A percentile compares a stretch with the other conserved stretches of the same genome.
These are phyloP conservation scores for Mucor indicus DNA, from an alignment of 371 early-diverging fungal genomes.

Conservation along the genomic window DNA sequence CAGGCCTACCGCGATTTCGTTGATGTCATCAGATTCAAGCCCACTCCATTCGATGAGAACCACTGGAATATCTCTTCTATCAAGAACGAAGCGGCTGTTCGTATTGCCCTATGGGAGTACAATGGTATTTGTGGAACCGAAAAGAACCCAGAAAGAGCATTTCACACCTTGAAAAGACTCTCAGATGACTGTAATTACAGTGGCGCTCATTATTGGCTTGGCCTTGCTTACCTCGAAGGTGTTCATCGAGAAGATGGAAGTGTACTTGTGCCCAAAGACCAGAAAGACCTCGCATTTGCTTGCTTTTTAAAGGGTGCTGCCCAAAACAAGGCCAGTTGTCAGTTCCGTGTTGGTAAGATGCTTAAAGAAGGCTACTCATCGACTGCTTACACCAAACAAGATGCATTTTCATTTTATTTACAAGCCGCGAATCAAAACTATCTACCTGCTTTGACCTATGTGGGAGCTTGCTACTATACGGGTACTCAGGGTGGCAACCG, in stretches of 20 bases:
- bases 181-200: slow-evolving; percentile 14
- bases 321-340: not conserved
- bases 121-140: slow-evolving; percentile 12
- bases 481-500: not conserved
- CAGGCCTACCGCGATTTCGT: slow-evolving; percentile 10
- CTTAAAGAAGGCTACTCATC: slow-evolving; percentile 4
- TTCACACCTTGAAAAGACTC: slow-evolving; percentile 7
- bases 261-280: not conserved
- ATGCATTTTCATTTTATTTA: slow-evolving; percentile 11
- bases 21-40: not conserved
- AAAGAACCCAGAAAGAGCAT: slow-evolving; percentile 7
- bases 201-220: slow-evolving; percentile 17
- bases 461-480: slow-evolving; percentile 12
- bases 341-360: slow-evolving; percentile 13
- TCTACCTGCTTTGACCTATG: slow-evolving; percentile 9
- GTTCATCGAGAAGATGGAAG: slow-evolving; percentile 3
- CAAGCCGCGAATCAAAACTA: slow-evolving; percentile 10
- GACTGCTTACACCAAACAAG: not conserved
- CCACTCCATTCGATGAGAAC: slow-evolving; percentile 7
- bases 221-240: slow-evolving; percentile 10
- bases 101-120: slow-evolving; percentile 18
- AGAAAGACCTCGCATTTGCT: not conserved
- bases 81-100: slow-evolving; percentile 11
- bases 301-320: slow-evolving; percentile 11
- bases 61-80: slow-evolving; percentile 11